Conservation (phyloP, 441 rosid species). For the Populus hybrid region DNA sequence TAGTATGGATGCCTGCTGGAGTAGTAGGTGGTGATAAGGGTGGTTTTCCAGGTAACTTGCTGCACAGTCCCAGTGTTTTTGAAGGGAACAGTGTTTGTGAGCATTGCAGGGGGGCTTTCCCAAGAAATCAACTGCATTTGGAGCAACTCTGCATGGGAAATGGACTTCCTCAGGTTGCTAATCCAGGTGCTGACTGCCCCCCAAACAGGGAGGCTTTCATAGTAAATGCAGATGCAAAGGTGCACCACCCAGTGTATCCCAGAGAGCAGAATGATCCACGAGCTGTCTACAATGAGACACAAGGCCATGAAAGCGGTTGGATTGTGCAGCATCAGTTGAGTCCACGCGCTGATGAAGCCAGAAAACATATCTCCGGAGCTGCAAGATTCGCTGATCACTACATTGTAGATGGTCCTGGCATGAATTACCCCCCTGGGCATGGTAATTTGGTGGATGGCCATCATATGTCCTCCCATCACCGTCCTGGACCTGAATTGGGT, state of each 20-base stretch:
- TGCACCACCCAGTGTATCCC: constrained; percentile 46
- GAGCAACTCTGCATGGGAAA: constrained; percentile 66
- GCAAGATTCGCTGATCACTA: constrained; percentile 71
- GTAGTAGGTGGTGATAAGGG: constrained; percentile 58
- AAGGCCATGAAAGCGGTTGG: constrained; percentile 79
- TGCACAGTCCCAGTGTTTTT: constrained; percentile 52
- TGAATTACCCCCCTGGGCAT: constrained; percentile 60
- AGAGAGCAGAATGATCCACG: constrained; percentile 53
- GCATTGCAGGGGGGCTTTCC: constrained; percentile 52
- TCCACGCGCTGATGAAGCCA: constrained; percentile 60
- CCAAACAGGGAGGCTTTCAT: constrained; percentile 53
- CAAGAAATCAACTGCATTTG: constrained; percentile 59
- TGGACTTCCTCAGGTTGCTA: constrained; percentile 45
- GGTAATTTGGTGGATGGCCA: constrained; percentile 48
- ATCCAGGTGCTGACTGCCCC: constrained; percentile 54
- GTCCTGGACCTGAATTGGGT: constrained; percentile 56
- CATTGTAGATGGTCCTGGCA: constrained; percentile 54
- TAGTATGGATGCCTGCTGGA: constrained; percentile 77
- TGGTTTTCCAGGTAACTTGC: constrained; percentile 74
- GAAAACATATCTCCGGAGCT: constrained; percentile 53
- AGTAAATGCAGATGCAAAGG: constrained; percentile 55
- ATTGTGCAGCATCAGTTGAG: constrained; percentile 57
- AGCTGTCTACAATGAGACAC: constrained; percentile 47
- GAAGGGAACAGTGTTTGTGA: constrained; percentile 68
- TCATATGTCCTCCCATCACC: constrained; percentile 49